A percentile compares a stretch with the other conserved stretches of the same genome.
These are phyloP conservation scores for Bacidia rubella DNA, from an alignment of 495 filamentous ascomycete genomes.

Conservation along the genomic window DNA sequence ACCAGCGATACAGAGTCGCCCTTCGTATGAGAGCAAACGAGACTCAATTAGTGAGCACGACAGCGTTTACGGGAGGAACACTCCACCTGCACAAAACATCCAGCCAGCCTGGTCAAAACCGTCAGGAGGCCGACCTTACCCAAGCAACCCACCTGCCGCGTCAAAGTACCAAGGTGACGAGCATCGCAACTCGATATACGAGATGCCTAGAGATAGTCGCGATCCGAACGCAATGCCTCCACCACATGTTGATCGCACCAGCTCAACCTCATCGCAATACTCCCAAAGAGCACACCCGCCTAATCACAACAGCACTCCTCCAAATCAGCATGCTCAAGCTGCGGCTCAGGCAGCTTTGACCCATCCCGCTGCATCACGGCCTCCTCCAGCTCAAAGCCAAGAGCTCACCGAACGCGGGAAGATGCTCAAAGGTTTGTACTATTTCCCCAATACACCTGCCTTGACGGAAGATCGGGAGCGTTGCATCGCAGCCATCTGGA, in stretches of 20 bases:
- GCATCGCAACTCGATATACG: slow-evolving; percentile 18
- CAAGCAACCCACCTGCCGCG: slow-evolving; percentile 18
- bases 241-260: slow-evolving; percentile 24
- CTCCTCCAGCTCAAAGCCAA: slow-evolving; percentile 27
- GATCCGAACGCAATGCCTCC: slow-evolving; percentile 31
- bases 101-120: slow-evolving; percentile 17
- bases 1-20: slow-evolving; percentile 19
- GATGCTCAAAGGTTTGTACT: slow-evolving; percentile 77
- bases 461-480: slow-evolving; percentile 75
- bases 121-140: slow-evolving; percentile 15
- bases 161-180: slow-evolving; percentile 18
- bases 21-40: slow-evolving; percentile 11
- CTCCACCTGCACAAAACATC: slow-evolving; percentile 10
- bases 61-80: slow-evolving; percentile 12
- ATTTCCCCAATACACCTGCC: slow-evolving; percentile 62
- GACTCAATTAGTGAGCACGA: slow-evolving; percentile 17
- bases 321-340: slow-evolving; percentile 33
- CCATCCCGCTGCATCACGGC: slow-evolving; percentile 27
- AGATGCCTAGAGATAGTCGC: slow-evolving; percentile 13
- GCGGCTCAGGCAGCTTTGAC: slow-evolving; percentile 47
- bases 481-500: slow-evolving; percentile 71
- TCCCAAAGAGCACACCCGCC: slow-evolving; percentile 16
- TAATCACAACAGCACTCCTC: slow-evolving; percentile 15
- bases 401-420: slow-evolving; percentile 73
- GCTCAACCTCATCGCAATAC: slow-evolving; percentile 20